Evolutionary conservation across 108 stramenopile genomes (phyloP).

Genomic region (Skeletonema potamos): DNA sequence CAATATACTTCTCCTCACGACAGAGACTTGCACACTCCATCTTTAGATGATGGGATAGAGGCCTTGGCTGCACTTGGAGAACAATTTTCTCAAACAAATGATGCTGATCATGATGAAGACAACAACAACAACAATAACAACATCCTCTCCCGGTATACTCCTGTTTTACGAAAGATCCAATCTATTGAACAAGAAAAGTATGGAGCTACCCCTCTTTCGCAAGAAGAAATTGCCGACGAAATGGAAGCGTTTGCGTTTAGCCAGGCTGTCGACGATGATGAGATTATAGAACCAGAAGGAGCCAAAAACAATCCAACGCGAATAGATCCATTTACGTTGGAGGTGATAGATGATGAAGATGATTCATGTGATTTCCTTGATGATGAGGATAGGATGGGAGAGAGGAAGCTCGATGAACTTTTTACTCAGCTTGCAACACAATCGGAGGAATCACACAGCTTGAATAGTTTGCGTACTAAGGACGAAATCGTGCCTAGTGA

Average conservation of each 20-base stretch:
- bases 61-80: constrained; percentile 55
- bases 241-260: constrained; percentile 40
- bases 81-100: constrained; percentile 42
- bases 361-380: constrained; percentile 27
- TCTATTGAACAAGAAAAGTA: constrained; percentile 26
- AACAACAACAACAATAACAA: neutral
- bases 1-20: neutral
- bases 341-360: constrained; percentile 23
- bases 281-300: constrained; percentile 24
- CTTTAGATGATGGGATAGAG: constrained; percentile 53
- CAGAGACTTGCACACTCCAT: constrained; percentile 6
- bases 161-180: constrained; percentile 3
- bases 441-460: neutral
- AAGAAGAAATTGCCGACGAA: constrained; percentile 51
- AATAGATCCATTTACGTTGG: constrained; percentile 63
- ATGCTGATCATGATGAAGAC: constrained; percentile 6
- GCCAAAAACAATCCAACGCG: constrained; percentile 38
- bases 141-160: neutral
- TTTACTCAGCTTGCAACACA: constrained; percentile 60
- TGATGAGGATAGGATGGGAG: constrained; percentile 55
- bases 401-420: constrained; percentile 43
- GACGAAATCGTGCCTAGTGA: neutral
- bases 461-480: neutral
- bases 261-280: constrained; percentile 64
- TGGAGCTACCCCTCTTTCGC: constrained; percentile 39